Evolutionary conservation across 1,284 basidiomycete species (phyloP).

Genomic region (Irpex sp.): DNA sequence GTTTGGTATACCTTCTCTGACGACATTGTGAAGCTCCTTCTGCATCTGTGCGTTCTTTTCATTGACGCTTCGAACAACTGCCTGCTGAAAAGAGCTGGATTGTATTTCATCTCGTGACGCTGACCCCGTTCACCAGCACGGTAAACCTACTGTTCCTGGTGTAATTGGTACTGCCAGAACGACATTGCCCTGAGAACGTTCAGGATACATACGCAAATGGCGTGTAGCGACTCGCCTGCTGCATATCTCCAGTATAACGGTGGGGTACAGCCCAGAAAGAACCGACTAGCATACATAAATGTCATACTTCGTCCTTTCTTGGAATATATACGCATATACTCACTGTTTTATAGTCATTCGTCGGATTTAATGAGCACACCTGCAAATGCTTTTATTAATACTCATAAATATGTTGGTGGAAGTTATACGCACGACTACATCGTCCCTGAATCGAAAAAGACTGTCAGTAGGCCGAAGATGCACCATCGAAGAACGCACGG

Average conservation of each 20-base stretch:
- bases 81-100: constrained; percentile 73
- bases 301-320: neutral
- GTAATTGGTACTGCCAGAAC: constrained; percentile 86
- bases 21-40: constrained; percentile 76
- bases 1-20: constrained; percentile 60
- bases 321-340: constrained; percentile 31
- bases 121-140: neutral
- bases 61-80: constrained; percentile 71
- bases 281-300: constrained; percentile 59
- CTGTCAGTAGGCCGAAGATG: neutral
- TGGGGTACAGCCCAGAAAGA: constrained; percentile 71
- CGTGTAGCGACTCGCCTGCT: constrained; percentile 70
- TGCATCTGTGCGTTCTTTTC: constrained; percentile 78
- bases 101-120: neutral
- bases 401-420: neutral
- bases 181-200: constrained; percentile 58
- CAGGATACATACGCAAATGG: no score
- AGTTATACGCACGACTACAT: constrained; percentile 60
- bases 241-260: constrained; percentile 74
- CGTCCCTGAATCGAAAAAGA: constrained; percentile 54
- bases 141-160: constrained; percentile 67
- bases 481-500: constrained; percentile 43
- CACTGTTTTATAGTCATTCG: constrained; percentile 81
- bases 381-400: constrained; percentile 23
- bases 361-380: constrained; percentile 76